Evolutionary conservation across 345 rosid genomes (phyloP), one percentile per base, ranked within the genome.

Genomic region (Eucalyptus viminalis): DNA sequence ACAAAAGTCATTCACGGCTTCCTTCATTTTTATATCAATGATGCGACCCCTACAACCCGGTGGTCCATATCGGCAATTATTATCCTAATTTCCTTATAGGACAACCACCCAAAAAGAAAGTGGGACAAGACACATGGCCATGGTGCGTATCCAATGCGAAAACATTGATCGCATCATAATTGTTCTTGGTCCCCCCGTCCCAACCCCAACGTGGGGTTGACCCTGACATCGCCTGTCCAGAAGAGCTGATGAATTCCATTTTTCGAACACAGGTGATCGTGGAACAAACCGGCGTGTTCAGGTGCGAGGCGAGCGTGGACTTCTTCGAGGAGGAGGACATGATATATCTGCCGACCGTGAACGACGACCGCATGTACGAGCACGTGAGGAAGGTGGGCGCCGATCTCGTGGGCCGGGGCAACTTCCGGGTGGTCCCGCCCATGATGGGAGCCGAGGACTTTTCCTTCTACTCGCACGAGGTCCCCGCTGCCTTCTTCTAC

Each of bases 391-490:
- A 94, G 89, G 97, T 93, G 87, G 95, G 97, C 2, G 76, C 86
- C 7, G 96, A 95, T 49, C 86, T 97, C 92, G 87, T 96, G 14
- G 98, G 98, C 83, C 91, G 90, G 14, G 88, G 80, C n/a, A 92
- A 94, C 86, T 96, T 96, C 89, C 92, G 92, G 69, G 92, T 94
- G 87, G 96, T 96, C 34, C 96, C 94, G 22, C 97, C 97, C 0
- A 92, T 95, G 94, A 97, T 97, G 99, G 99, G 98, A 29, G 98
- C 99, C 0, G 99, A 97, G 92, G 99, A 97, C 91, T 97, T 96
- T 89, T 94, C 98, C 29, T 97, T 97, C 89, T 97, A 95, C 93
- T 90, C 98, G 6, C 92, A 95, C 89, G 90, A 92, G 29, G 94
- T 95, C 53, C 98, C 98, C 0, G 95, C 97, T 6, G 96, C 98